Evolutionary conservation across 2,329 filamentous ascomycete genomes (phyloP).

Genomic region (Aureobasidium mangrovei): DNA sequence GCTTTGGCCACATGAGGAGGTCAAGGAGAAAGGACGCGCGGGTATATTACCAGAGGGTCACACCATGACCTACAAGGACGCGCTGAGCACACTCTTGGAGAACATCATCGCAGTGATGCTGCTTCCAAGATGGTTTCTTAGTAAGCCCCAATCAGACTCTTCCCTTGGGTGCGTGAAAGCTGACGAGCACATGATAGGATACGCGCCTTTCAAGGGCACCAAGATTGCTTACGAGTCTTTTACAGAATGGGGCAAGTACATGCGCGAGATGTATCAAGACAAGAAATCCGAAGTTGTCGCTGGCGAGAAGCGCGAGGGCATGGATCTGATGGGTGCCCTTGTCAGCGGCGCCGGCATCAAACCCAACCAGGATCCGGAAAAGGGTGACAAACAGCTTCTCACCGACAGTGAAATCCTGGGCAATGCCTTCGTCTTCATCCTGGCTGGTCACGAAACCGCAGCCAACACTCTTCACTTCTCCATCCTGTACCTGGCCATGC

Average conservation of each 20-base stretch:
- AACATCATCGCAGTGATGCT: conserved; percentile 55
- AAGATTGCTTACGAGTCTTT: conserved; percentile 47
- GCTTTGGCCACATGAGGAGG: conserved; percentile 49
- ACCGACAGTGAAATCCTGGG: conserved; percentile 59
- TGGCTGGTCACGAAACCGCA: conserved; percentile 75
- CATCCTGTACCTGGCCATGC: conserved; percentile 57
- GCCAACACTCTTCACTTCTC: conserved; percentile 67
- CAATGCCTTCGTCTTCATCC: conserved; percentile 54
- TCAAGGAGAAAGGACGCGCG: conserved; percentile 20
- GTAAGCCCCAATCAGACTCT: conserved; percentile 25
- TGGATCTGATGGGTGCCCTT: conserved; percentile 50
- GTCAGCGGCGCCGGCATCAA: conserved; percentile 38
- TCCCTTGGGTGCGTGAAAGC: background rate
- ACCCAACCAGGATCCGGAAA: conserved; percentile 29
- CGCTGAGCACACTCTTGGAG: conserved; percentile 53
- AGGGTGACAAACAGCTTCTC: conserved; percentile 38
- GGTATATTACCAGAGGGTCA: conserved; percentile 39
- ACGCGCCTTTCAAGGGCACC: conserved; percentile 46
- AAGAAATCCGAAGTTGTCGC: conserved; percentile 44
- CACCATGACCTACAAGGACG: conserved; percentile 56
- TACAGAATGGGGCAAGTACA: conserved; percentile 58
- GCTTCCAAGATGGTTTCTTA: conserved; percentile 48
- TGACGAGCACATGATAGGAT: conserved; percentile 10
- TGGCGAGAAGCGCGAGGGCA: conserved; percentile 33
- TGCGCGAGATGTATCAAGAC: conserved; percentile 57